Evolutionary conservation across 371 early-diverging fungal genomes (phyloP).

Genomic region (Rhizopus stolonifer): DNA sequence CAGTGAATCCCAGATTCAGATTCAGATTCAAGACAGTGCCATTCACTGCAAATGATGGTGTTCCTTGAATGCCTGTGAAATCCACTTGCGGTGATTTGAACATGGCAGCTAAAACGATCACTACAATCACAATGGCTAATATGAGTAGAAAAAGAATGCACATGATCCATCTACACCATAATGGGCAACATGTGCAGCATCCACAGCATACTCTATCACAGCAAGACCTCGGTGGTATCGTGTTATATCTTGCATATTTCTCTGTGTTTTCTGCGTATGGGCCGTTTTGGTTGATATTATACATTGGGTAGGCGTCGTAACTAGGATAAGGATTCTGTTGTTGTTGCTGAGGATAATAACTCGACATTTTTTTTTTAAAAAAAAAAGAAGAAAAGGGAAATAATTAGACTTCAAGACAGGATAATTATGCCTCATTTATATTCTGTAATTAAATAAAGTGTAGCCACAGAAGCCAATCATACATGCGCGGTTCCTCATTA

Average conservation of each 20-base stretch:
- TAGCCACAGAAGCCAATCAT: neutral
- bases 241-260: neutral
- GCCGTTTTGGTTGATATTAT: neutral
- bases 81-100: slow-evolving; percentile 42
- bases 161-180: slow-evolving; percentile 39
- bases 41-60: slow-evolving; percentile 24
- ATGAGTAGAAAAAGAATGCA: slow-evolving; percentile 36
- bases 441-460: neutral
- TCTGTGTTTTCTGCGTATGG: neutral
- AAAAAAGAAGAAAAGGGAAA: slow-evolving; percentile 2
- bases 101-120: slow-evolving; percentile 40
- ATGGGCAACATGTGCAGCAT: slow-evolving; percentile 48
- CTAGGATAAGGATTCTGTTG: neutral
- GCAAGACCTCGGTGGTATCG: slow-evolving; percentile 17
- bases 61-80: slow-evolving; percentile 34
- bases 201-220: slow-evolving; percentile 47
- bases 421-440: neutral
- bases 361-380: slow-evolving; percentile 4
- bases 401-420: neutral
- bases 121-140: slow-evolving; percentile 34
- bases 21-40: slow-evolving; percentile 28
- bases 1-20: slow-evolving; percentile 38
- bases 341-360: neutral
- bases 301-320: neutral
- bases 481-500: neutral